Evolutionary conservation across 495 filamentous ascomycete species (phyloP), one percentile per base, ranked within the genome.

Genomic region (Hypomontagnella monticulosa): DNA sequence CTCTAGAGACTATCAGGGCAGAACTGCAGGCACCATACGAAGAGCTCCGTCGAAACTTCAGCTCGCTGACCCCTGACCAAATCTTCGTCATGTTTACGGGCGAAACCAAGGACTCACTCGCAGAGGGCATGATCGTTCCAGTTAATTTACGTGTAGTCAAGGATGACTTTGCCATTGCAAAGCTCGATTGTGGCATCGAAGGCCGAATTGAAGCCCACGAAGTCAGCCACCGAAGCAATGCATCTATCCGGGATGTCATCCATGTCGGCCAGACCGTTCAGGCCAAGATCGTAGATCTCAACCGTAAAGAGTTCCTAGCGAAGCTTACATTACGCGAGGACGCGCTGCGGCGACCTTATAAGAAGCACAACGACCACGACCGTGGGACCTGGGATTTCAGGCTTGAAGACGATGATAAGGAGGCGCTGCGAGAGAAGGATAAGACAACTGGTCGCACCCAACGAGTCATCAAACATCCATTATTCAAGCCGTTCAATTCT

Each of bases 51-150:
- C 90, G 90, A 64, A 88, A 87, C 51, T 98, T 95, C 71, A 80
- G 85, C 11, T 74, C 86, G 41, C 81, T 96, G 7, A 79, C 79
- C 27, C 80, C 86, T 0, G 92, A 97, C 23, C 92, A 97, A 63
- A 89, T 97, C 70, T 99, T 97, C 75, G 93, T 92, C 44, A 97
- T 97, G 92, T 87, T 97, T 42, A 97, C 95, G 0, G 96, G 95
- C 49, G 95, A 99, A 73, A 98, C 91, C 1, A 77, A 82, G 36
- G 92, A 97, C 0, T 91, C 93, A 0, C 79, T 99, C 16, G 84
- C 82, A 20, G 87, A 91, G 68, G 91, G 89, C 55, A 97, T 98
- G 93, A 90, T 97, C 51, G 87, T 98, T 9, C 88, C 95, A 0
- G 91, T 96, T 56, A 90, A 89, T 33, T 89, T 99, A 71, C 91